A percentile compares a stretch with the other conserved stretches of the same genome.
Conservation (phyloP, 257 asterid genomes). For the Penstemon davidsonii region DNA sequence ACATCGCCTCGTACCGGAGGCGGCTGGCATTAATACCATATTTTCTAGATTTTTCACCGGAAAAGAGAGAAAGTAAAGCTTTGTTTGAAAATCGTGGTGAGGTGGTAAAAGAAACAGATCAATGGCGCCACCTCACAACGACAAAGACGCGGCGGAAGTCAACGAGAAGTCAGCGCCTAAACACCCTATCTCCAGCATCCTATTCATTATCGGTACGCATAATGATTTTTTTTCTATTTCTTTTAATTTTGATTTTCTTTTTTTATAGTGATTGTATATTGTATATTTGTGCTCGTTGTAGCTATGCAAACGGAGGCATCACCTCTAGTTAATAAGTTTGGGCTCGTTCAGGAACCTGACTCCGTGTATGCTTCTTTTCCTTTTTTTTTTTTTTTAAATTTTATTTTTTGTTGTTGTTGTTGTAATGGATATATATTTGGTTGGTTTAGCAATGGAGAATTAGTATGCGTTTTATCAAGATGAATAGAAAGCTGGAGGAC, state of each 20-base stretch:
- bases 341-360: conserved; percentile 58
- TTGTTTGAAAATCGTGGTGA: background rate
- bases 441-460: too few relatives aligned
- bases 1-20: too few relatives aligned
- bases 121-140: conserved; percentile 66
- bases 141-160: conserved; percentile 36
- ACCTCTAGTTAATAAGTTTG: conserved; percentile 77
- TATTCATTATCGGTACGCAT: conserved; percentile 70
- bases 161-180: conserved; percentile 40
- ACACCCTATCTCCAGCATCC: conserved; percentile 64
- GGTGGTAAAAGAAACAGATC: conserved; percentile 17
- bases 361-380: conserved; percentile 49
- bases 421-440: too few relatives aligned
- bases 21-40: too few relatives aligned
- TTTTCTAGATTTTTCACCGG: too few relatives aligned
- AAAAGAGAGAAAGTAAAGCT: too few relatives aligned
- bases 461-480: too few relatives aligned
- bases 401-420: background rate
- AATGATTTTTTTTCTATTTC: background rate
- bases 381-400: background rate
- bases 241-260: background rate
- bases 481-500: too few relatives aligned
- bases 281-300: conserved; percentile 23
- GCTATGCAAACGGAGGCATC: conserved; percentile 97
- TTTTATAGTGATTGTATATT: conserved; percentile 13